A percentile compares a stretch with the other conserved stretches of the same genome.
These are phyloP conservation scores for Candida hispaniensis DNA, from an alignment of 805 yeast species.

Conservation along the genomic window DNA sequence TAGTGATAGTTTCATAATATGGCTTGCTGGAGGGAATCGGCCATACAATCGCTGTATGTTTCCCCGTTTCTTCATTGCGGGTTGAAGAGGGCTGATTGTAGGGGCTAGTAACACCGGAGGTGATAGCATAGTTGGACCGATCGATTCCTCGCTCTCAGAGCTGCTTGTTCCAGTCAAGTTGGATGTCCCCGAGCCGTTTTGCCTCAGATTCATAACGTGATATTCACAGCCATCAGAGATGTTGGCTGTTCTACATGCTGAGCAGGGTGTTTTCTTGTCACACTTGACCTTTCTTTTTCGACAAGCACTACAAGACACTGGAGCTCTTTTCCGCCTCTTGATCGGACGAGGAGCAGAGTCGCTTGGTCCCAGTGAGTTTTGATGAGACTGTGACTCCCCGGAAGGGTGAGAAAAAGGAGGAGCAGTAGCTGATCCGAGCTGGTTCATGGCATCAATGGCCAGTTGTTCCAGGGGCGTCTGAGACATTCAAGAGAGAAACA, in stretches of 20 bases:
- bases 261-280: constrained; percentile 14
- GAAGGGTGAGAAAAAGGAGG: too few species aligned
- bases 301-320: constrained; percentile 3
- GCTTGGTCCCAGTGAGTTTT: constrained; percentile 5
- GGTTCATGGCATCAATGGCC: too few species aligned
- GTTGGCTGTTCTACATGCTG: constrained; percentile 13
- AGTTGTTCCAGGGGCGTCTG: too few species aligned
- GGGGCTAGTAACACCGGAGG: constrained; percentile 7
- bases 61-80: constrained; percentile 3
- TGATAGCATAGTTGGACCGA: constrained; percentile 6
- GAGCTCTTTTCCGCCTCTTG: constrained; percentile 7
- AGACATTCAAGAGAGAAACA: too few species aligned
- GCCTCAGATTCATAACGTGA: background rate
- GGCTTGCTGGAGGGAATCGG: too few species aligned
- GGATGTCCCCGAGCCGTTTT: background rate
- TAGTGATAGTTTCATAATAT: too few species aligned
- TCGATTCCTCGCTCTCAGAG: constrained; percentile 8
- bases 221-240: constrained; percentile 11
- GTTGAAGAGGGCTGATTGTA: constrained; percentile 5
- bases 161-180: background rate
- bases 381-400: too few species aligned
- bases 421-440: too few species aligned
- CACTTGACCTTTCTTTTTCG: constrained; percentile 12
- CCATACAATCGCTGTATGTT: constrained; percentile 12
- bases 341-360: constrained; percentile 5